Base-by-base conservation (phyloP, 345 rosid species). In the Garcia nutans region DNA sequence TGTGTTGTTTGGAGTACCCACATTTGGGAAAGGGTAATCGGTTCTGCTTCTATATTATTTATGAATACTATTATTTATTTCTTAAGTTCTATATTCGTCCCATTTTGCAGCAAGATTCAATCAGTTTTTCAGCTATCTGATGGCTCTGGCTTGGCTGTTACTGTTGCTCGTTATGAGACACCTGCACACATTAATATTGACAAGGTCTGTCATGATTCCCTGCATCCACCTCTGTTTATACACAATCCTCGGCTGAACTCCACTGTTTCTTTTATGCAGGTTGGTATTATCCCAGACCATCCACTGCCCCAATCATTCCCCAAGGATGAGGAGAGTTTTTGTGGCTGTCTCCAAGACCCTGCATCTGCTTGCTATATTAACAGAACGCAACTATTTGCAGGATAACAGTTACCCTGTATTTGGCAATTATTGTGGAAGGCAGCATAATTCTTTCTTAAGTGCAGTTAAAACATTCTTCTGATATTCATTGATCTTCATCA, bases 61-160 rank as follows among this genome's bases (percentile, higher is more conserved):
- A 23, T 56, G 31, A 42, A 8, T 52, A n/a, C 17, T 23, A 17
- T 58, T 22, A 10, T 20, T 24, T 61, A n/a, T 10, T 65, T 72
- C 77, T 80, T 80, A 65, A 71, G 57, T 24, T 6, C 68, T 28
- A 23, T 47, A 54, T 74, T 37, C 45, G 50, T 45, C 26, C 77
- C 69, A 66, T 77, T 58, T 49, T 85, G 85, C 92, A 92, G 98
- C 65, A 93, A 96, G 88, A 96, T 96, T 83, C 99, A 96, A 86
- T 92, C 98, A 3, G 98, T 96, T 41, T 92, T 96, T 77, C 85
- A 88, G 86, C 87, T 93, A n/a, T 93, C 99, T 3, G 99, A 96
- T 79, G 99, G 97, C 79, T 93, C 96, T 0, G 99, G 99, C 47
- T 81, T 93, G 79, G 99, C 90, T 22, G 97, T 96, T 70, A 96